Percentiles rank a stretch among this genome's conserved stretches.
Conservation (phyloP, 2,329 filamentous ascomycete genomes). For the Fusarium sp. region DNA sequence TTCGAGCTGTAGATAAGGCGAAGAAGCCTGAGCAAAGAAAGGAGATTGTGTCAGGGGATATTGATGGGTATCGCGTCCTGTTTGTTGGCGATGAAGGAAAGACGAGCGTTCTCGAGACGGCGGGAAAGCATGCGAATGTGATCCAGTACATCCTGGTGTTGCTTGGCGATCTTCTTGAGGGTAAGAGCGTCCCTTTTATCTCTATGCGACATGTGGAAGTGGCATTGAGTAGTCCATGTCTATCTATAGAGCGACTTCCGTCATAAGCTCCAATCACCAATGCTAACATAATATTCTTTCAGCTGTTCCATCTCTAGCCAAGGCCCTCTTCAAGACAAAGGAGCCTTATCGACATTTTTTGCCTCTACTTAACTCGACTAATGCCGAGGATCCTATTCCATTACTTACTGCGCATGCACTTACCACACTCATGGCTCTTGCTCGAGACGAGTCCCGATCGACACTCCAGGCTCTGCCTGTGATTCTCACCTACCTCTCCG, state of each 20-base stretch:
- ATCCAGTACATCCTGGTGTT: constrained; percentile 95
- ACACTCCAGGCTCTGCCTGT: constrained; percentile 83
- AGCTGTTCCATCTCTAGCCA: constrained; percentile 85
- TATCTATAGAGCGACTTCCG: constrained; percentile 10
- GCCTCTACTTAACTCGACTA: constrained; percentile 85
- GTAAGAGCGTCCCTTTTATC: constrained; percentile 61
- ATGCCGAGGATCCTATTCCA: constrained; percentile 81
- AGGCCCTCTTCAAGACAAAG: constrained; percentile 78
- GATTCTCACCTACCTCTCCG: constrained; percentile 87
- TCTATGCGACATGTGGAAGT: constrained; percentile 13
- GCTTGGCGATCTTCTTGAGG: constrained; percentile 85
- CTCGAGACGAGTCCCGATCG: constrained; percentile 71
- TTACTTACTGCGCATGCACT: constrained; percentile 91
- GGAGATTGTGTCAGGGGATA: constrained; percentile 82
- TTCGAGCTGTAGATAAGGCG: constrained; percentile 96
- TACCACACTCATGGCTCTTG: constrained; percentile 78
- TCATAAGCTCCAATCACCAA: constrained; percentile 1
- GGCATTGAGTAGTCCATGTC: background rate
- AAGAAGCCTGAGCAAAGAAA: constrained; percentile 86
- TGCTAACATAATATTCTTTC: constrained; percentile 40
- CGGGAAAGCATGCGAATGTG: constrained; percentile 87
- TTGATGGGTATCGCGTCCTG: constrained; percentile 82
- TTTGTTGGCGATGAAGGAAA: constrained; percentile 81
- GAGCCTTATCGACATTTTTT: constrained; percentile 87
- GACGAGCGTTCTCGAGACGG: constrained; percentile 81